Evolutionary conservation across 345 rosid genomes (phyloP), one percentile per base, ranked within the genome.

Genomic region (Citrus mangshanensis): DNA sequence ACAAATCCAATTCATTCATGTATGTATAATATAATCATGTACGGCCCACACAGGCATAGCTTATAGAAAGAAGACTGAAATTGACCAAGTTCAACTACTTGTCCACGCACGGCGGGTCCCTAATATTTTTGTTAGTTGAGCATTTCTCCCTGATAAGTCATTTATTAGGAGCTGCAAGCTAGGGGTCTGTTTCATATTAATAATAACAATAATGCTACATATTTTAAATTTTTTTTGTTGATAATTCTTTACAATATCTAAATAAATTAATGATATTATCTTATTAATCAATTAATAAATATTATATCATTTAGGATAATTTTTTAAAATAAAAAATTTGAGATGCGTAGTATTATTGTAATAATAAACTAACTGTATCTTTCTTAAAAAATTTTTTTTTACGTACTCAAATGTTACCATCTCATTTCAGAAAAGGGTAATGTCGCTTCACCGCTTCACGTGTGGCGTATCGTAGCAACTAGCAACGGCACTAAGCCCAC

Each of bases 361-460:
- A 4, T 64, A 6, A 30, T 12, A 62, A 13, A 46, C 51, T 1
- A 4, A n/a, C 9, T 2, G 12, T 3, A 7, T 7, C 4, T n/a
- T 6, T 21, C 0, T n/a, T 10, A 0, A 40, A 10, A 9, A 0
- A 34, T 0, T 0, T 34, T 35, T 42, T 42, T 42, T 13, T 12
- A 46, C 18, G 4, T 13, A 28, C 14, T 21, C 19, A 28, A 24
- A 25, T n/a, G 0, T 27, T 10, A 4, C 7, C 9, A 0, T 64
- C 19, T 7, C 22, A 32, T 54, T 54, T 1, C 7, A 64, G 4
- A 30, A 64, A 30, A 16, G 0, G n/a, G 0, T 0, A 12, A 6
- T 64, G 21, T 64, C 3, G n/a, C 68, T 64, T 32, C 38, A 32
- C 10, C 46, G 0, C 42, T 10, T 72, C 63, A 55, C 75, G 28